These are phyloP conservation scores for Colletotrichum paranaense DNA, from an alignment of 2,329 filamentous ascomycete genomes.

Conservation along the genomic window DNA sequence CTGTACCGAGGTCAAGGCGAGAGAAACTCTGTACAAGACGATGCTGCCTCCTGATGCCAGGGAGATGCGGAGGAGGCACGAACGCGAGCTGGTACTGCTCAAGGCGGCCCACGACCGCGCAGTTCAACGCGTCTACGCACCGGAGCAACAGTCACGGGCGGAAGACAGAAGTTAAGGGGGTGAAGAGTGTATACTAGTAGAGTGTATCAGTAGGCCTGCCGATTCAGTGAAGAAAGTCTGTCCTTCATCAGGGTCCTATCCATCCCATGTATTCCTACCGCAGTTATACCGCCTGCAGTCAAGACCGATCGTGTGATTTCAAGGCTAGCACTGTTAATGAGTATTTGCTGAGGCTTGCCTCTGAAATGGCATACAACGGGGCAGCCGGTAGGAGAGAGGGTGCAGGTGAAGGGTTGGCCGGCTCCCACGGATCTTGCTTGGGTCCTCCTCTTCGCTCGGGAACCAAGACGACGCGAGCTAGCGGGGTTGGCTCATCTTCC, in stretches of 20 bases:
- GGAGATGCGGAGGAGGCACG: slow-evolving; percentile 27
- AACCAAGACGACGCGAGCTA: background rate
- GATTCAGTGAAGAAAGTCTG: background rate
- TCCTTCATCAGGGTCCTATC: background rate
- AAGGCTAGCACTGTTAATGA: background rate
- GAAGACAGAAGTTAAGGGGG: background rate
- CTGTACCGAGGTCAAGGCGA: background rate
- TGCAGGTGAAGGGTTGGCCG: background rate
- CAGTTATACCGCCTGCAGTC: background rate
- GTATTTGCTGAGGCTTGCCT: background rate
- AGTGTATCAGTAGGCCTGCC: slow-evolving; percentile 9
- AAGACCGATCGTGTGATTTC: background rate
- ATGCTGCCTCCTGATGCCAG: slow-evolving; percentile 20
- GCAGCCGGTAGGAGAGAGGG: background rate
- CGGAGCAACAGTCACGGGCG: background rate
- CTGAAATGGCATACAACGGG: background rate
- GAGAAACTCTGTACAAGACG: slow-evolving; percentile 20
- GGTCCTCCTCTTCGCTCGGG: background rate
- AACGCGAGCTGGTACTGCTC: slow-evolving; percentile 26
- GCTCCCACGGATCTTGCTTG: background rate
- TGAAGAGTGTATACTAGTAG: slow-evolving; percentile 7
- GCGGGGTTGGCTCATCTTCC: too few species aligned
- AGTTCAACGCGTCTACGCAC: slow-evolving; percentile 18
- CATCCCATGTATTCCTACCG: too few species aligned
- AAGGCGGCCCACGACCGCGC: slow-evolving; percentile 27